These are phyloP conservation scores for Cytospora chrysosperma DNA, from an alignment of 2,329 filamentous ascomycete species.

Conservation along the genomic window DNA sequence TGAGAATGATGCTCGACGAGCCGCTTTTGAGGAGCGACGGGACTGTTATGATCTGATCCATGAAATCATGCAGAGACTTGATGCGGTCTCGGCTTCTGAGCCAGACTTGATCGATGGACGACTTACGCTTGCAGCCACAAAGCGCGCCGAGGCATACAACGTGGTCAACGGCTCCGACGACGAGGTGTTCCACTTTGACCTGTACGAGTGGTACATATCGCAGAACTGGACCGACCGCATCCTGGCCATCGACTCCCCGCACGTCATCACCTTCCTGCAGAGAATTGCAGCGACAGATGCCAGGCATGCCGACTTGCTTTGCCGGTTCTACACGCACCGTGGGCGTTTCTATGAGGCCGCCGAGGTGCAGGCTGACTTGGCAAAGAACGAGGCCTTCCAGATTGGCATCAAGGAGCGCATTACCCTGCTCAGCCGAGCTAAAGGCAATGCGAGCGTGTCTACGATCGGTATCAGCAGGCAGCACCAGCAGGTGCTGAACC, in stretches of 20 bases:
- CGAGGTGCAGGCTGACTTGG: slow-evolving; percentile 78
- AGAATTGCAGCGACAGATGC: slow-evolving; percentile 71
- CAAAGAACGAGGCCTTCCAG: slow-evolving; percentile 70
- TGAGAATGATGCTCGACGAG: slow-evolving; percentile 65
- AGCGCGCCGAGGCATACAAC: slow-evolving; percentile 83
- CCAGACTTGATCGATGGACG: slow-evolving; percentile 77
- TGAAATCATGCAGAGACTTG: slow-evolving; percentile 73
- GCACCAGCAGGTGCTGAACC: slow-evolving; percentile 79
- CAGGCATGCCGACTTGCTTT: slow-evolving; percentile 84
- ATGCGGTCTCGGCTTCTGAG: slow-evolving; percentile 65
- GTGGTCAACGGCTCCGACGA: slow-evolving; percentile 87
- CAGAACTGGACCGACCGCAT: slow-evolving; percentile 84
- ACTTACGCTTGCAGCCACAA: slow-evolving; percentile 71
- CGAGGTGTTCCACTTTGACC: slow-evolving; percentile 89
- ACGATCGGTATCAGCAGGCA: slow-evolving; percentile 75
- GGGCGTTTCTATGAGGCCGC: slow-evolving; percentile 84
- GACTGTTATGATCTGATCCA: slow-evolving; percentile 87
- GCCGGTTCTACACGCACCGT: slow-evolving; percentile 86
- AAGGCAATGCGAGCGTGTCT: slow-evolving; percentile 85
- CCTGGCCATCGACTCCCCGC: slow-evolving; percentile 78
- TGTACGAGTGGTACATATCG: slow-evolving; percentile 97
- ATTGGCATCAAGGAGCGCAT: slow-evolving; percentile 84
- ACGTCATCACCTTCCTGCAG: slow-evolving; percentile 82
- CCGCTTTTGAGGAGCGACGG: slow-evolving; percentile 68
- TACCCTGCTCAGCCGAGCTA: slow-evolving; percentile 83